Conservation (phyloP, 2,329 filamentous ascomycete genomes). For the Ramularia endophylla region DNA sequence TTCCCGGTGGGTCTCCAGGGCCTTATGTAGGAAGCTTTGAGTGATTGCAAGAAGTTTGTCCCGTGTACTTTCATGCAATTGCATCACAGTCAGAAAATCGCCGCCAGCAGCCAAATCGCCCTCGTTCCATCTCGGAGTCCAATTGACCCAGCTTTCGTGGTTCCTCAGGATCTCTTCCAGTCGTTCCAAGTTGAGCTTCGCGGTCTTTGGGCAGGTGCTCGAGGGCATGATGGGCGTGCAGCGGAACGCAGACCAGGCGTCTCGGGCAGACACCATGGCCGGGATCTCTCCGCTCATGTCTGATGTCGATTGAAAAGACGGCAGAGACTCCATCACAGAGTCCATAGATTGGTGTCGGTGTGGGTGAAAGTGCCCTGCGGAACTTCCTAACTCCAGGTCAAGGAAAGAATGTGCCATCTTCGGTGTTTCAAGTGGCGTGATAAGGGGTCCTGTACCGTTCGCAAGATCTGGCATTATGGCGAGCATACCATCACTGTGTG, state of each 20-base stretch:
- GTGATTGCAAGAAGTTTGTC: slow-evolving; percentile 68
- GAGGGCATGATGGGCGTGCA: slow-evolving; percentile 46
- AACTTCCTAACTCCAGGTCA: slow-evolving; percentile 41
- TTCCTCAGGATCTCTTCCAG: slow-evolving; percentile 47
- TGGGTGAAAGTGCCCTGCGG: slow-evolving; percentile 36
- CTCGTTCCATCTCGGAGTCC: slow-evolving; percentile 47
- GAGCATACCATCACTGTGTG: slow-evolving; percentile 37
- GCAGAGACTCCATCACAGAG: slow-evolving; percentile 13
- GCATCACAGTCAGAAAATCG: slow-evolving; percentile 43
- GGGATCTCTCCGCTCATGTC: slow-evolving; percentile 34
- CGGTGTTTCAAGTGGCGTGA: slow-evolving; percentile 44
- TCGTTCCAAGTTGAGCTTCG: slow-evolving; percentile 45
- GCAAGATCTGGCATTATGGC: slow-evolving; percentile 42
- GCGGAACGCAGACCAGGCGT: slow-evolving; percentile 48
- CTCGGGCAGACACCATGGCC: slow-evolving; percentile 45
- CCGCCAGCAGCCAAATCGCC: slow-evolving; percentile 39
- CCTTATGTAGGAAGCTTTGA: slow-evolving; percentile 64
- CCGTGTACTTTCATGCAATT: slow-evolving; percentile 50
- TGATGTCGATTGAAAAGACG: slow-evolving; percentile 17
- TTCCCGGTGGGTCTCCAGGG: slow-evolving; percentile 60
- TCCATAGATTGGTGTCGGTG: slow-evolving; percentile 36
- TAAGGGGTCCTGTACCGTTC: slow-evolving; percentile 34
- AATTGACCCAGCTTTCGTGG: slow-evolving; percentile 47
- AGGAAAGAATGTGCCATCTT: slow-evolving; percentile 43
- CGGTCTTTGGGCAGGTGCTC: slow-evolving; percentile 46